Conservation (phyloP, 2,329 filamentous ascomycete species). For the Grosmannia huntii region DNA sequence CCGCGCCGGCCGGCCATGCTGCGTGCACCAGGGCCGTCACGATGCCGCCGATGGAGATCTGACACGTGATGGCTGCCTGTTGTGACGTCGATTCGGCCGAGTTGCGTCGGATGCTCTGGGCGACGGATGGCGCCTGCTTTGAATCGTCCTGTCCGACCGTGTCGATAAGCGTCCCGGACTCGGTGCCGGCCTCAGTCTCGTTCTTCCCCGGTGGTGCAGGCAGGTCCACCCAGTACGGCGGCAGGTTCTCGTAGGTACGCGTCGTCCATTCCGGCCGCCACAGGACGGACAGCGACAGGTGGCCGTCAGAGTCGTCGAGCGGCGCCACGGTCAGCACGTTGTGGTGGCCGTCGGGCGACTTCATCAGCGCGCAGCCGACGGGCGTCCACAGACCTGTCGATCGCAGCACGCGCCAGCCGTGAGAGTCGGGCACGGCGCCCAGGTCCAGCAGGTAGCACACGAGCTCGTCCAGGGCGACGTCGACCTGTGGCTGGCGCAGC, state of each 20-base stretch:
- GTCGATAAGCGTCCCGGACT: not conserved
- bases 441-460: constrained; percentile 50
- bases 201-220: constrained; percentile 18
- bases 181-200: not conserved
- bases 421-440: constrained; percentile 46
- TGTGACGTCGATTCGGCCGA: constrained; percentile 11
- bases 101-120: constrained; percentile 15
- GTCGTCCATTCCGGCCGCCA: constrained; percentile 44
- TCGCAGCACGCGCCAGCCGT: constrained; percentile 44
- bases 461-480: constrained; percentile 44
- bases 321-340: constrained; percentile 40
- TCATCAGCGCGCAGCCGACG: constrained; percentile 42
- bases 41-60: constrained; percentile 35
- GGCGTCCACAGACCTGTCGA: constrained; percentile 49
- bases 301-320: constrained; percentile 46
- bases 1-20: constrained; percentile 5
- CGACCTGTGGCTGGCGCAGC: constrained; percentile 39
- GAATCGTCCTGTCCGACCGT: not conserved
- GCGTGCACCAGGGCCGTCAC: constrained; percentile 30
- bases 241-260: constrained; percentile 36
- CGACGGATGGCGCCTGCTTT: not conserved
- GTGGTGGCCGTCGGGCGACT: constrained; percentile 34
- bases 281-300: constrained; percentile 42
- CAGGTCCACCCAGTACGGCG: constrained; percentile 46
- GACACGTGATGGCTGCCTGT: constrained; percentile 28